Evolutionary conservation across 1,139 yeast genomes (phyloP), one percentile per base, ranked within the genome.

Genomic region (Hyphopichia burtonii): DNA sequence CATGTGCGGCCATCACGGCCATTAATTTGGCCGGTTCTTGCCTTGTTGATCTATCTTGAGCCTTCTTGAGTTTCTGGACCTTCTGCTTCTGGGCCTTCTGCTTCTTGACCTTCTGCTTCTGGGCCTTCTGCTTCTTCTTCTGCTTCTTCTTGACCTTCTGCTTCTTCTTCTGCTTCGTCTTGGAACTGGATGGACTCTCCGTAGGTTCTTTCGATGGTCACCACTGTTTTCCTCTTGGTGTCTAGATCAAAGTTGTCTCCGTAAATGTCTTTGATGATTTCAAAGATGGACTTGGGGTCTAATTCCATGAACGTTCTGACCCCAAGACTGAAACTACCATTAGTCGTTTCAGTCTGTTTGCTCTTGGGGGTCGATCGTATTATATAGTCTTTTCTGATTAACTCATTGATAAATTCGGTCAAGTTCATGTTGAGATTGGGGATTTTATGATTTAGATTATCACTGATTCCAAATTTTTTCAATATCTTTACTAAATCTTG

Each of bases 271-370:
- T 54, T 52, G 11, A 70, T 47, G 38, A 59, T 56, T 36, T 54
- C 57, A 41, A 55, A 61, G 38, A 71, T 60, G 17, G 63, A 48
- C 5, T 50, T 44, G 0, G 75, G 70, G 3, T 55, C 50, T 41
- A 70, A 66, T 49, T 73, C 78, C 31, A 57, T 55, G 20, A 65
- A 42, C 3, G 71, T 58, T 30, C 74, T 50, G 36, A 58, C 52
- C 0, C 77, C 77, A 31, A 73, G 48, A 3, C 56, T 50, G 48
- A 64, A 71, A 36, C 58, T 61, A 8, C 49, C 47, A 31, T 31
- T 18, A 10, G 32, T 53, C 15, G 54, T 2, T 53, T 53, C 20
- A 47, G 43, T 12, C 43, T 45, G 7, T 42, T 38, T n/a, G 55
- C 60, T 36, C 48, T 55, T 11, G 28, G 15, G 14, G 17, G 12